phyloP scores from a whole-genome alignment of 2,329 filamentous ascomycete genomes.

The Microsporum audouinii region DNA sequence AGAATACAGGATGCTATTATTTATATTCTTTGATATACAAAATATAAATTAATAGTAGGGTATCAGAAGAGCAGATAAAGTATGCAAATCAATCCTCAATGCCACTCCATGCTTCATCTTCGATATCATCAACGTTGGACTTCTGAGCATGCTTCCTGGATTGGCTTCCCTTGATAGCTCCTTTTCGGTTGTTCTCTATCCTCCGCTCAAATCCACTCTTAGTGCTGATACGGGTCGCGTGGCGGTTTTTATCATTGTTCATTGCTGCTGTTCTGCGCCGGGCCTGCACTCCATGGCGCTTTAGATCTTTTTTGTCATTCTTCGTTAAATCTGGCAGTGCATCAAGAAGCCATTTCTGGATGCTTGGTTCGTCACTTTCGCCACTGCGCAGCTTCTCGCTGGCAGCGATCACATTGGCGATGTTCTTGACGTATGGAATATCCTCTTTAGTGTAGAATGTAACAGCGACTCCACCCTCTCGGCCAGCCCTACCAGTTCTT shows the following conservation, averaged over 20 bases:
- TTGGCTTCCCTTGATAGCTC: slow-evolving; percentile 34
- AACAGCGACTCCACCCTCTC: slow-evolving; percentile 76
- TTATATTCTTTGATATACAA: background rate
- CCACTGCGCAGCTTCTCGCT: slow-evolving; percentile 58
- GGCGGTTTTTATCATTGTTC: slow-evolving; percentile 31
- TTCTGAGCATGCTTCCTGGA: slow-evolving; percentile 22
- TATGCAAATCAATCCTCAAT: slow-evolving; percentile 25
- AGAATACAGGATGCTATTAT: background rate
- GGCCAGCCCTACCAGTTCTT: slow-evolving; percentile 76
- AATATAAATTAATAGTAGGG: background rate
- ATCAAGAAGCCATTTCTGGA: slow-evolving; percentile 80
- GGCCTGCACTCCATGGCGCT: slow-evolving; percentile 67
- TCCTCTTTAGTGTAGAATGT: slow-evolving; percentile 96
- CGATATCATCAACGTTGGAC: slow-evolving; percentile 13
- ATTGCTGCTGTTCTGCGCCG: slow-evolving; percentile 38
- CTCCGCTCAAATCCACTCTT: slow-evolving; percentile 41
- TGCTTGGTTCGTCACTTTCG: slow-evolving; percentile 43
- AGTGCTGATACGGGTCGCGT: slow-evolving; percentile 59
- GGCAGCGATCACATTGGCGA: slow-evolving; percentile 81
- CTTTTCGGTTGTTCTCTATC: slow-evolving; percentile 37
- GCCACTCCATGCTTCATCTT: slow-evolving; percentile 29
- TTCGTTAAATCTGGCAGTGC: slow-evolving; percentile 75
- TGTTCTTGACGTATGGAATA: slow-evolving; percentile 74
- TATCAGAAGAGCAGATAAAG: background rate
- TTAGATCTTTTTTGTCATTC: slow-evolving; percentile 70